These are phyloP conservation scores for Symbiodinium natans DNA, from an alignment of 73 alveolate species.

Conservation along the genomic window DNA sequence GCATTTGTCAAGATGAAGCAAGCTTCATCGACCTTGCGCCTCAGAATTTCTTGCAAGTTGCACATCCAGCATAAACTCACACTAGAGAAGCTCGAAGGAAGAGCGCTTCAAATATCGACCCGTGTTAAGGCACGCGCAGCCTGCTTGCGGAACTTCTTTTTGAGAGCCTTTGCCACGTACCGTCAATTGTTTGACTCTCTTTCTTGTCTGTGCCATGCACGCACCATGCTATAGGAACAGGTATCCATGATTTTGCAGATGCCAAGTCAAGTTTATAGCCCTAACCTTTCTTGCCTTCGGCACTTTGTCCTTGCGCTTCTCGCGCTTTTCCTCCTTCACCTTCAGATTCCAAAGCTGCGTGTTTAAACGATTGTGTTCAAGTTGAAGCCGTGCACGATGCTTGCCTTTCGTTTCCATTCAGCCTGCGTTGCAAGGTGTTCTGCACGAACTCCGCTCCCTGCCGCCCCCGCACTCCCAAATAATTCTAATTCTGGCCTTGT, in stretches of 20 bases:
- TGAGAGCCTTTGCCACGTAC: slow-evolving; percentile 28
- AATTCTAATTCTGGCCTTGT: slow-evolving; percentile 47
- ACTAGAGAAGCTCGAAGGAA: too few relatives aligned
- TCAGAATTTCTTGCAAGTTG: too few relatives aligned
- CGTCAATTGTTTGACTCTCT: too few relatives aligned
- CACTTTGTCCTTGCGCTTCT: slow-evolving; percentile 73
- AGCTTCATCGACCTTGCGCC: background rate
- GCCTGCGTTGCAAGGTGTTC: slow-evolving; percentile 4
- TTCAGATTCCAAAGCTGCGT: background rate
- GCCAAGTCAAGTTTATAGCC: too few relatives aligned
- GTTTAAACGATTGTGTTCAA: background rate
- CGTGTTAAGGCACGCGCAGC: slow-evolving; percentile 35
- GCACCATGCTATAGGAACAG: too few relatives aligned
- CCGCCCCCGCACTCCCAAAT: background rate
- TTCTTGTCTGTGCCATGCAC: too few relatives aligned
- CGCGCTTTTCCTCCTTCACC: slow-evolving; percentile 83
- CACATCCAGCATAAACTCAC: too few relatives aligned
- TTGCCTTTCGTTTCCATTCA: slow-evolving; percentile 78
- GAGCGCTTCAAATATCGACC: too few relatives aligned
- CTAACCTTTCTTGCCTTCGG: slow-evolving; percentile 17
- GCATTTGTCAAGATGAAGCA: background rate
- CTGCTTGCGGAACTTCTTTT: slow-evolving; percentile 67
- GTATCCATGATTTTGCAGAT: too few relatives aligned
- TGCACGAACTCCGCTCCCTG: background rate
- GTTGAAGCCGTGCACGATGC: background rate